Conservation (phyloP, 495 filamentous ascomycete species). For the Astrothelium subdiscretum region DNA sequence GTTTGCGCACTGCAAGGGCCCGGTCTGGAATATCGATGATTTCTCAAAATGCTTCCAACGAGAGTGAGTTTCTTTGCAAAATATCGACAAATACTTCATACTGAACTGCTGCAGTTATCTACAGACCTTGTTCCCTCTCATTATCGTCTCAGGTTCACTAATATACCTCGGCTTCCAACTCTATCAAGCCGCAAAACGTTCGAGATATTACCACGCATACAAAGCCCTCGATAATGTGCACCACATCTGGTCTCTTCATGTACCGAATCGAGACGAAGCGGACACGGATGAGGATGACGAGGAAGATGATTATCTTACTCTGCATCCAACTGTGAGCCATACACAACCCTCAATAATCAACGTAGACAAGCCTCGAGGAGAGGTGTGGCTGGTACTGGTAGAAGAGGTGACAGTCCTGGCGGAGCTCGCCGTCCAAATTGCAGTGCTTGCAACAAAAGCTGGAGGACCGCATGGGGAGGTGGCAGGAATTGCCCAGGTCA, state of each 20-base stretch:
- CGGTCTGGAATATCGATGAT: constrained; percentile 81
- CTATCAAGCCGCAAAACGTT: constrained; percentile 35
- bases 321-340: constrained; percentile 50
- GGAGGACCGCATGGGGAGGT: constrained; percentile 45
- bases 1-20: constrained; percentile 67
- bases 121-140: constrained; percentile 69
- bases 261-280: constrained; percentile 10
- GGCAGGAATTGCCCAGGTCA: constrained; percentile 52
- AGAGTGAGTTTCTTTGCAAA: constrained; percentile 51
- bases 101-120: constrained; percentile 52
- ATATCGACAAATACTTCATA: not conserved
- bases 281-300: constrained; percentile 54
- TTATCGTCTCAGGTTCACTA: constrained; percentile 57
- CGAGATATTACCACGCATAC: constrained; percentile 40
- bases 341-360: constrained; percentile 56
- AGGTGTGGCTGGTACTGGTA: constrained; percentile 52
- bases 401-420: constrained; percentile 67
- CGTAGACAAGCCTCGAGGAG: constrained; percentile 63
- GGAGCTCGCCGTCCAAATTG: constrained; percentile 53
- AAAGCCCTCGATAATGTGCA: constrained; percentile 30
- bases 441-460: constrained; percentile 42
- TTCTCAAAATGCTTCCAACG: constrained; percentile 77
- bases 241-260: constrained; percentile 12
- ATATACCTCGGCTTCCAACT: constrained; percentile 48
- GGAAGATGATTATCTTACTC: constrained; percentile 36